These are phyloP conservation scores for Torulaspora quercuum DNA, from an alignment of 805 yeast genomes.

Conservation along the genomic window DNA sequence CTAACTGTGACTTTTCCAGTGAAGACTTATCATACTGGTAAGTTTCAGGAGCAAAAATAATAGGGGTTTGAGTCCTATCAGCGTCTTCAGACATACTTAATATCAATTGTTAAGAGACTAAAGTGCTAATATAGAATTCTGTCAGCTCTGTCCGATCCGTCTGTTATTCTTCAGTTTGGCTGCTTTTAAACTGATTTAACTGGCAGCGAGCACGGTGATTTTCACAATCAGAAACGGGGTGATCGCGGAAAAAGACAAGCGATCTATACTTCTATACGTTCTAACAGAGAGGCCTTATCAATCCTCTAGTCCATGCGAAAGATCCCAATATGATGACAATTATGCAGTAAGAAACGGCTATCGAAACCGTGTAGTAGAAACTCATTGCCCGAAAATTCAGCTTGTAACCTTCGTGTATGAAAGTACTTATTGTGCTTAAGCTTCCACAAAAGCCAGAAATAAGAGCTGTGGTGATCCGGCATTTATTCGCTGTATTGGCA, in stretches of 20 bases:
- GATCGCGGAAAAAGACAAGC: too few species aligned
- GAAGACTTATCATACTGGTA: conserved; percentile 76
- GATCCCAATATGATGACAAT: conserved; percentile 62
- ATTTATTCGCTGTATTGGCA: conserved; percentile 37
- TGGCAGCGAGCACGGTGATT: conserved; percentile 1
- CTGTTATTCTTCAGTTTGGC: not conserved
- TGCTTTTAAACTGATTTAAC: too few species aligned
- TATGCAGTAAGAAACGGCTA: conserved; percentile 47
- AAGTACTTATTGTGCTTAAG: conserved; percentile 72
- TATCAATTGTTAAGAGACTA: not conserved
- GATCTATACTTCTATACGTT: too few species aligned
- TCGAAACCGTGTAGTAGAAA: conserved; percentile 49
- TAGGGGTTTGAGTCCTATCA: conserved; percentile 31
- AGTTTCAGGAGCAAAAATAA: conserved; percentile 75
- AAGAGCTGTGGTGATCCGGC: conserved; percentile 53
- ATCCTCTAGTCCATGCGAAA: conserved; percentile 58
- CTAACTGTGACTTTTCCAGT: conserved; percentile 52
- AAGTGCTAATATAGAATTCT: not conserved
- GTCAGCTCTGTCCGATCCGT: too few species aligned
- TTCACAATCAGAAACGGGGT: conserved; percentile 1
- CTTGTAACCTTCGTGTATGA: conserved; percentile 59
- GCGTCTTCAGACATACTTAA: conserved; percentile 21
- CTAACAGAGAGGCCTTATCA: conserved; percentile 12
- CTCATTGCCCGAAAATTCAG: conserved; percentile 40
- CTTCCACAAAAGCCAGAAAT: conserved; percentile 68